Evolutionary conservation across 2,329 filamentous ascomycete species (phyloP).

Genomic region (Beauveria rudraprayagi): DNA sequence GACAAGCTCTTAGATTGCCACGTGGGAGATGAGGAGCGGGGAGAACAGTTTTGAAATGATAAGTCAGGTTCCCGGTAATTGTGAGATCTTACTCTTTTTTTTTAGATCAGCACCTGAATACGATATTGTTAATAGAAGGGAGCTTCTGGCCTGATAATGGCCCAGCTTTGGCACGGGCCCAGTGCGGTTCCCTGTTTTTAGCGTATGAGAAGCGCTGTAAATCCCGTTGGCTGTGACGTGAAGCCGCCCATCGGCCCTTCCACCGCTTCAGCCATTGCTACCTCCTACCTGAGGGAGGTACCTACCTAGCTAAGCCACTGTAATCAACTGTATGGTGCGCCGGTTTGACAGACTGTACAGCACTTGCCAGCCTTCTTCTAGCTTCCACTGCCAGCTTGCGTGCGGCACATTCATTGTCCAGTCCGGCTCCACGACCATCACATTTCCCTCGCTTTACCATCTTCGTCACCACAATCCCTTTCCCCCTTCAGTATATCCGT

Average conservation of each 20-base stretch:
- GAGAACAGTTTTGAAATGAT: background rate
- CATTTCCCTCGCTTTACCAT: slow-evolving; percentile 13
- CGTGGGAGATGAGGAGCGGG: background rate
- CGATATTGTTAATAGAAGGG: too few species aligned
- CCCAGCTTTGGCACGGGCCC: background rate
- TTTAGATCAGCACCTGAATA: background rate
- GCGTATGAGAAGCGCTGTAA: background rate
- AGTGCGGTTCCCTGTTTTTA: background rate
- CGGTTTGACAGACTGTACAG: background rate
- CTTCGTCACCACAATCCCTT: background rate
- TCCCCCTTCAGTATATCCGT: background rate
- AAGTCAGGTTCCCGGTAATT: background rate
- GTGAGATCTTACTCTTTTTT: background rate
- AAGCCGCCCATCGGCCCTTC: background rate
- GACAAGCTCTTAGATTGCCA: background rate
- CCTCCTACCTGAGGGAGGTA: too few species aligned
- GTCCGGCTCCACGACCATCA: slow-evolving; percentile 17
- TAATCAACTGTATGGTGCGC: background rate
- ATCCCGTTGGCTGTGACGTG: background rate
- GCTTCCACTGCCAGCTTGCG: background rate
- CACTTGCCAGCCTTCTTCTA: background rate
- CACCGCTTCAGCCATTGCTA: too few species aligned
- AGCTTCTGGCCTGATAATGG: background rate
- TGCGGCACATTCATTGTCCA: background rate
- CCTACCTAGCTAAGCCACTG: background rate